These are phyloP conservation scores for Xylaria acuta DNA, from an alignment of 495 filamentous ascomycete genomes.

Conservation along the genomic window DNA sequence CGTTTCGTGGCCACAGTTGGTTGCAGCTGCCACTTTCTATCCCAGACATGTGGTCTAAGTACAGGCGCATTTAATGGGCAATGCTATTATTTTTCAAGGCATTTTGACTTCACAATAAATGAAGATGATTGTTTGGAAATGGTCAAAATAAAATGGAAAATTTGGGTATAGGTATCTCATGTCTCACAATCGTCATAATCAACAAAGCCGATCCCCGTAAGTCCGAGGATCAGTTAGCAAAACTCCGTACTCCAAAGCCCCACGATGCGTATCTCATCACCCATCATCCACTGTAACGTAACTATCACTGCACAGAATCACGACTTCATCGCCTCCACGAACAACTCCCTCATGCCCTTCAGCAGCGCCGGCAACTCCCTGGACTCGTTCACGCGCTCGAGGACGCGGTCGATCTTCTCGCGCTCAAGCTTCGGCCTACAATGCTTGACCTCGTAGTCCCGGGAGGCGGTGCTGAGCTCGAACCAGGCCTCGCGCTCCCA, in stretches of 20 bases:
- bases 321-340: slow-evolving; percentile 65
- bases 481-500: slow-evolving; percentile 94
- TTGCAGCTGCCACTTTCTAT: slow-evolving; percentile 10
- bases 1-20: slow-evolving; percentile 8
- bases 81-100: background rate
- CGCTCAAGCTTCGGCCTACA: slow-evolving; percentile 80
- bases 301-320: slow-evolving; percentile 29
- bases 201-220: slow-evolving; percentile 3
- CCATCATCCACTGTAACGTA: background rate
- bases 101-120: background rate
- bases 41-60: background rate
- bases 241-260: slow-evolving; percentile 21
- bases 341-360: slow-evolving; percentile 91
- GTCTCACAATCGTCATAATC: slow-evolving; percentile 15
- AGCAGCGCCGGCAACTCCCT: slow-evolving; percentile 80
- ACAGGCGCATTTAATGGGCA: background rate
- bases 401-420: slow-evolving; percentile 70
- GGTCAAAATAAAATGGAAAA: slow-evolving; percentile 1
- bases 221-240: background rate
- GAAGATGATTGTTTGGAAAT: background rate
- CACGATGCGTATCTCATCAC: background rate
- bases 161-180: slow-evolving; percentile 29
- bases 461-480: slow-evolving; percentile 78
- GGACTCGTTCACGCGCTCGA: slow-evolving; percentile 82
- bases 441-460: slow-evolving; percentile 83